phyloP scores from a whole-genome alignment of 805 yeast species.

The Candida jianshihensis region DNA sequence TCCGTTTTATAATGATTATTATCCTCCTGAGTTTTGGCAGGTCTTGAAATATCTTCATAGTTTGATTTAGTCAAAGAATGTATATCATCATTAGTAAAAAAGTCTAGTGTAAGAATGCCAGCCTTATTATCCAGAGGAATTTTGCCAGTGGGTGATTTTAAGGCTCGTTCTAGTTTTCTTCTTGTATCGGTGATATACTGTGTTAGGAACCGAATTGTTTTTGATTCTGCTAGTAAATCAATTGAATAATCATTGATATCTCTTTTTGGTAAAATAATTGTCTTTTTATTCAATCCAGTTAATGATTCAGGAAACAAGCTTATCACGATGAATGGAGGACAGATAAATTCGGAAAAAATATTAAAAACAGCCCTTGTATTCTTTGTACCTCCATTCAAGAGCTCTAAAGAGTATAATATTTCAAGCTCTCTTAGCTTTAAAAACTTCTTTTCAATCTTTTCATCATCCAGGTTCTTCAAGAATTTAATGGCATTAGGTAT shows the following conservation, averaged over 20 bases:
- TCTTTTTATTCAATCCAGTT: constrained; percentile 15
- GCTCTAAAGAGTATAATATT: constrained; percentile 32
- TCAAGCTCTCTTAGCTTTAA: constrained; percentile 37
- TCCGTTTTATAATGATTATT: no score
- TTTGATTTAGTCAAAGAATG: neutral
- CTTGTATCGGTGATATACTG: constrained; percentile 42
- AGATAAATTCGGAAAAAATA: constrained; percentile 45
- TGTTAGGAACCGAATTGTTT: constrained; percentile 26
- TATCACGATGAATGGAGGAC: constrained; percentile 51
- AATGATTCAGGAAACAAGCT: constrained; percentile 35
- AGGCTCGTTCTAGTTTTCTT: constrained; percentile 32
- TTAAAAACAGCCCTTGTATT: no score
- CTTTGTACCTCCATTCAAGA: no score
- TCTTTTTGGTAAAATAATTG: neutral
- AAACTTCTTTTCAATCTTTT: constrained; percentile 23
- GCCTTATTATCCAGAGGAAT: constrained; percentile 8
- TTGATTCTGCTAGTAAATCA: constrained; percentile 1
- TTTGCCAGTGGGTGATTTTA: constrained; percentile 7
- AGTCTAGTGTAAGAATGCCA: constrained; percentile 8
- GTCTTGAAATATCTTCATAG: no score
- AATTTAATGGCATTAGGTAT: constrained; percentile 29
- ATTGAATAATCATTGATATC: neutral
- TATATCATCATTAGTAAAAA: constrained; percentile 1
- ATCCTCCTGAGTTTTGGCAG: no score
- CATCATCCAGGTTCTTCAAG: constrained; percentile 25